Conservation (phyloP, 441 rosid species). For the Viola pubescens region DNA sequence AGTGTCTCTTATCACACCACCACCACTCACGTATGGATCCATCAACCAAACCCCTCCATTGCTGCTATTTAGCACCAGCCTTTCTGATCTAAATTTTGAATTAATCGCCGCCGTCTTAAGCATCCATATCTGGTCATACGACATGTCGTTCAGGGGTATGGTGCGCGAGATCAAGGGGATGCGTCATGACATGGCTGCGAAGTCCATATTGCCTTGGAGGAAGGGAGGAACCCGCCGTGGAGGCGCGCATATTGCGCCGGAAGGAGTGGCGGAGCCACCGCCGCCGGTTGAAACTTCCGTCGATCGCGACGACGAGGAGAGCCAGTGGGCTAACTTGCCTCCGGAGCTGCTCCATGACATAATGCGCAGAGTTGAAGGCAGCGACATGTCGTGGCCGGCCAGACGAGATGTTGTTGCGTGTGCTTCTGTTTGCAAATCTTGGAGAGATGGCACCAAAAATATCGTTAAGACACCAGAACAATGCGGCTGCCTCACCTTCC, state of each 20-base stretch:
- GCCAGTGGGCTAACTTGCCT: slow-evolving; percentile 72
- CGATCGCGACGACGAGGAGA: slow-evolving; percentile 21
- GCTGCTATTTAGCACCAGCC: no score
- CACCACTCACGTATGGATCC: no score
- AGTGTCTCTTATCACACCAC: no score
- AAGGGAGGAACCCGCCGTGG: slow-evolving; percentile 34
- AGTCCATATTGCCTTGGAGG: slow-evolving; percentile 24
- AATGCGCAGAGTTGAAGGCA: slow-evolving; percentile 51
- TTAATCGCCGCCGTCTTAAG: no score
- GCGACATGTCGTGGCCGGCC: slow-evolving; percentile 58
- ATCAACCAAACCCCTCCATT: no score
- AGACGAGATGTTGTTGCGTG: slow-evolving; percentile 79
- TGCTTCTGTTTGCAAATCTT: slow-evolving; percentile 71
- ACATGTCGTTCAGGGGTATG: slow-evolving; percentile 52
- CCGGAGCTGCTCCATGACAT: slow-evolving; percentile 71
- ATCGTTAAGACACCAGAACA: slow-evolving; percentile 58
- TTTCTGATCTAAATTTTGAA: no score
- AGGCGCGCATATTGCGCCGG: slow-evolving; percentile 62
- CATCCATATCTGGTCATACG: not conserved
- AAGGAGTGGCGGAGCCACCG: slow-evolving; percentile 21
- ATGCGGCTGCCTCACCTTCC: slow-evolving; percentile 68
- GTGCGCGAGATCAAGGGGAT: slow-evolving; percentile 54
- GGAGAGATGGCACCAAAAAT: slow-evolving; percentile 68
- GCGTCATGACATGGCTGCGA: slow-evolving; percentile 25
- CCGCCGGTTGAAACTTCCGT: not conserved